These are phyloP conservation scores for Trichoderma sp. DNA, from an alignment of 2,329 filamentous ascomycete species.

Conservation along the genomic window DNA sequence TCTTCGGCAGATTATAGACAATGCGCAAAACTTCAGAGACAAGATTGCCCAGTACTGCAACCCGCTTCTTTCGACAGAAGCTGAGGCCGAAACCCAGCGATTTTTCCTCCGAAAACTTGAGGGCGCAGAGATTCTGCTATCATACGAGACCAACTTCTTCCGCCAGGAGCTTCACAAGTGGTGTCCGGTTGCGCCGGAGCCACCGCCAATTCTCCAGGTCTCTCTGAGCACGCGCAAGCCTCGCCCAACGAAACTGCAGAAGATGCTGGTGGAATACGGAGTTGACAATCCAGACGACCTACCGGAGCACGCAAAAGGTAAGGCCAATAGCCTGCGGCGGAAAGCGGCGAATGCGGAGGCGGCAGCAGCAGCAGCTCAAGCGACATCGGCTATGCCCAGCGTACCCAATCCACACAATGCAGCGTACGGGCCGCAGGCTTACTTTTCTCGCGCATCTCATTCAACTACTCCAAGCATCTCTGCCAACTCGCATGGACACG, in stretches of 20 bases:
- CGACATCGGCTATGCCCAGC: conserved; percentile 12
- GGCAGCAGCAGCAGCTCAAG: conserved; percentile 39
- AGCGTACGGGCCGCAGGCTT: conserved; percentile 29
- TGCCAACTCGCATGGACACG: conserved; percentile 31
- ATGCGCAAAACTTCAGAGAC: conserved; percentile 78
- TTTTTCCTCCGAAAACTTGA: conserved; percentile 98
- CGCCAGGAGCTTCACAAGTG: conserved; percentile 93
- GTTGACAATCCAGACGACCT: conserved; percentile 89
- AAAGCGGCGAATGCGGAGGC: conserved; percentile 64
- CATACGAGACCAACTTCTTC: conserved; percentile 96
- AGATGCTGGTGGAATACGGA: conserved; percentile 83
- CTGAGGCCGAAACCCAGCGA: conserved; percentile 83
- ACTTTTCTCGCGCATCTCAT: conserved; percentile 27
- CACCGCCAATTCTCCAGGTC: conserved; percentile 81
- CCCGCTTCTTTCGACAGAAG: conserved; percentile 73
- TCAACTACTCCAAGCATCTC: conserved; percentile 21
- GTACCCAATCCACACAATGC: conserved; percentile 24
- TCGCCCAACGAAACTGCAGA: conserved; percentile 93
- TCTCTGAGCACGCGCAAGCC: conserved; percentile 94
- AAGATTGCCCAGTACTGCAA: conserved; percentile 81
- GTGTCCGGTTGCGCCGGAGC: conserved; percentile 81
- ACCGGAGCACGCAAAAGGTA: conserved; percentile 76
- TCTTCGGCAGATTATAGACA: conserved; percentile 79
- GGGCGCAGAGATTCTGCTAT: conserved; percentile 87
- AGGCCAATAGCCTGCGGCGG: conserved; percentile 69